A percentile compares a stretch with the other conserved stretches of the same genome.
Evolutionary conservation across 2,329 filamentous ascomycete genomes (phyloP).

Genomic region (Scytalidium lignicola): DNA sequence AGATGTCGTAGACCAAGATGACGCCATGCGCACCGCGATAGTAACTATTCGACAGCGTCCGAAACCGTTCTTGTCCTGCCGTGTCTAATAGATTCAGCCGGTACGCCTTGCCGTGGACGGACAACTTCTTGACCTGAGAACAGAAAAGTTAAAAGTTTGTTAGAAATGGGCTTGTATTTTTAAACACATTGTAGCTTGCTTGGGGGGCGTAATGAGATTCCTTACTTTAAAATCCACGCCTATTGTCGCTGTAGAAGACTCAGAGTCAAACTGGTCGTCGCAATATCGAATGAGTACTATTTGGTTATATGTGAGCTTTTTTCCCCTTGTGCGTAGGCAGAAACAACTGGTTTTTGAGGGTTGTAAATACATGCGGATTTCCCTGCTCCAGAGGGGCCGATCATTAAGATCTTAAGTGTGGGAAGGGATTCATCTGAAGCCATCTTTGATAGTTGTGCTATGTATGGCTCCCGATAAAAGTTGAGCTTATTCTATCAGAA

Average conservation of each 20-base stretch:
- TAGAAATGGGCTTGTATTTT: too few relatives aligned
- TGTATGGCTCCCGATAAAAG: too few relatives aligned
- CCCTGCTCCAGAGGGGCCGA: slow-evolving; percentile 50
- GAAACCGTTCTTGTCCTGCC: slow-evolving; percentile 92
- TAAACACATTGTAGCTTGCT: neutral
- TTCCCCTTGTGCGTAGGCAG: too few relatives aligned
- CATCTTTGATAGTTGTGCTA: slow-evolving; percentile 25
- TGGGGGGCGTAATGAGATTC: neutral
- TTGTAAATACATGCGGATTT: slow-evolving; percentile 49
- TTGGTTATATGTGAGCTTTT: slow-evolving; percentile 1
- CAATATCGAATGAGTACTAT: slow-evolving; percentile 50
- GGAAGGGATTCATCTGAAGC: slow-evolving; percentile 42
- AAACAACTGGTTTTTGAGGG: too few relatives aligned
- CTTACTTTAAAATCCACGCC: slow-evolving; percentile 52
- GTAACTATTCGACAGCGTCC: slow-evolving; percentile 89
- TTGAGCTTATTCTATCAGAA: too few relatives aligned
- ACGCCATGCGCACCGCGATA: slow-evolving; percentile 94
- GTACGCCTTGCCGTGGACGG: slow-evolving; percentile 46
- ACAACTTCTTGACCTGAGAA: slow-evolving; percentile 45
- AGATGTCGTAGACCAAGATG: slow-evolving; percentile 91
- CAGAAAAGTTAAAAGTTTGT: neutral
- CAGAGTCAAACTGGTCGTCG: slow-evolving; percentile 52
- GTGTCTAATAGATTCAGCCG: slow-evolving; percentile 65
- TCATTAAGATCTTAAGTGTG: slow-evolving; percentile 48
- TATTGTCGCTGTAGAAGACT: slow-evolving; percentile 49